Percentiles rank a stretch among this genome's conserved stretches.
phyloP scores from a whole-genome alignment of 768 basidiomycete species.

The Mycena albidolilacea region DNA sequence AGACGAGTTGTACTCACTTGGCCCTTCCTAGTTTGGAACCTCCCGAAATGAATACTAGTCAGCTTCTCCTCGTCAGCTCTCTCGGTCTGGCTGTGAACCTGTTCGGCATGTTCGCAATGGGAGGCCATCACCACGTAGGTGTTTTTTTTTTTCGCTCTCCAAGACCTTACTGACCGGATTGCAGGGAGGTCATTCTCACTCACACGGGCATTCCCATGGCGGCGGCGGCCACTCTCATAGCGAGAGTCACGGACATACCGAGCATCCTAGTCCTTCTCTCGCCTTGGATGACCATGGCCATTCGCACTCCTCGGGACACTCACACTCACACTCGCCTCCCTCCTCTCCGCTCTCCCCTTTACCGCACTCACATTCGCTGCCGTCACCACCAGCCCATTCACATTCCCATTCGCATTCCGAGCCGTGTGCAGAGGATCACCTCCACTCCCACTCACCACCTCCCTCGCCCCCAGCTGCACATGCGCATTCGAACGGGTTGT shows the following conservation, averaged over 20 bases:
- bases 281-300: conserved; percentile 42
- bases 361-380: conserved; percentile 45
- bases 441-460: conserved; percentile 32
- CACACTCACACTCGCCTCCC: conserved; percentile 48
- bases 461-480: not conserved
- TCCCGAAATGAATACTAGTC: conserved; percentile 97
- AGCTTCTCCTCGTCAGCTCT: conserved; percentile 90
- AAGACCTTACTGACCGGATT: conserved; percentile 45
- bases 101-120: conserved; percentile 99
- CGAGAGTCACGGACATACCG: conserved; percentile 47
- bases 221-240: conserved; percentile 51
- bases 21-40: conserved; percentile 78
- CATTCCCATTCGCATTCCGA: conserved; percentile 46
- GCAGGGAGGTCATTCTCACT: conserved; percentile 39
- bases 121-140: conserved; percentile 84
- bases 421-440: conserved; percentile 39
- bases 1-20: not conserved
- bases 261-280: conserved; percentile 33
- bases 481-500: conserved; percentile 7
- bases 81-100: conserved; percentile 94
- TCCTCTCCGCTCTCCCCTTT: conserved; percentile 34
- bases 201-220: conserved; percentile 65
- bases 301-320: conserved; percentile 45
- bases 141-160: conserved; percentile 18
- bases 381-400: conserved; percentile 43